phyloP scores from a whole-genome alignment of 129 eudicot species.

The Chrysanthemum makinoi region DNA sequence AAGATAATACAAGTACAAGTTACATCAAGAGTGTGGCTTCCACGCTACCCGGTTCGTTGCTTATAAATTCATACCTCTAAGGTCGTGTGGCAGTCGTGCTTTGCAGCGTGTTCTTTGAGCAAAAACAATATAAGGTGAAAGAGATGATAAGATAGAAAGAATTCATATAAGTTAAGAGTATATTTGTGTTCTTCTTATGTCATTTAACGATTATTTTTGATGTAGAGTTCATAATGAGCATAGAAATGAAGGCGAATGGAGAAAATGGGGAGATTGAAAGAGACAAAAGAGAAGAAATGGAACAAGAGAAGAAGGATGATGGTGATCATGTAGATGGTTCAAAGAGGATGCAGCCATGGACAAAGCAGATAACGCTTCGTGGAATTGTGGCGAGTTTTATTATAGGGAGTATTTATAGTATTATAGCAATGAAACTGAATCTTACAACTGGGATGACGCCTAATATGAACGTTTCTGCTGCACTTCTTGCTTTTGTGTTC shows the following conservation, averaged over 20 bases:
- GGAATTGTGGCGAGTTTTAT: slow-evolving; percentile 56
- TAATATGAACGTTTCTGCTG: slow-evolving; percentile 77
- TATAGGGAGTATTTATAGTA: slow-evolving; percentile 62
- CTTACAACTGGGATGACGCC: slow-evolving; percentile 82
- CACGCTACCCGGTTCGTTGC: slow-evolving; percentile 4
- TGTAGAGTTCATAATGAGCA: slow-evolving; percentile 29
- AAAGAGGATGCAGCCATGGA: slow-evolving; percentile 67
- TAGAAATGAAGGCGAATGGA: slow-evolving; percentile 35
- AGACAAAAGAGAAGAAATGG: slow-evolving; percentile 28
- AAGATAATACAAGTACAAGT: slow-evolving; percentile 6
- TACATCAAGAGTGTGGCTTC: slow-evolving; percentile 24
- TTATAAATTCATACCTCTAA: slow-evolving; percentile 1
- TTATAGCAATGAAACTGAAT: slow-evolving; percentile 74
- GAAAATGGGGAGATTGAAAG: slow-evolving; percentile 43
- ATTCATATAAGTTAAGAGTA: not conserved
- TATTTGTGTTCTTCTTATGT: slow-evolving; percentile 14
- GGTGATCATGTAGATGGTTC: slow-evolving; percentile 20
- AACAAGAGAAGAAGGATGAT: slow-evolving; percentile 28
- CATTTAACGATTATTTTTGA: slow-evolving; percentile 14
- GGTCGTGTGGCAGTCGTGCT: slow-evolving; percentile 27
- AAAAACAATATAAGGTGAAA: slow-evolving; percentile 22
- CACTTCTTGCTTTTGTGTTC: slow-evolving; percentile 75
- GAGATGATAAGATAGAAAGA: not conserved
- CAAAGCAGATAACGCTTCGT: slow-evolving; percentile 59
- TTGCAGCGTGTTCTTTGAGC: slow-evolving; percentile 19